A percentile compares a stretch with the other conserved stretches of the same genome.
Conservation (phyloP, 2,329 filamentous ascomycete genomes). For the Talaromyces piceae region DNA sequence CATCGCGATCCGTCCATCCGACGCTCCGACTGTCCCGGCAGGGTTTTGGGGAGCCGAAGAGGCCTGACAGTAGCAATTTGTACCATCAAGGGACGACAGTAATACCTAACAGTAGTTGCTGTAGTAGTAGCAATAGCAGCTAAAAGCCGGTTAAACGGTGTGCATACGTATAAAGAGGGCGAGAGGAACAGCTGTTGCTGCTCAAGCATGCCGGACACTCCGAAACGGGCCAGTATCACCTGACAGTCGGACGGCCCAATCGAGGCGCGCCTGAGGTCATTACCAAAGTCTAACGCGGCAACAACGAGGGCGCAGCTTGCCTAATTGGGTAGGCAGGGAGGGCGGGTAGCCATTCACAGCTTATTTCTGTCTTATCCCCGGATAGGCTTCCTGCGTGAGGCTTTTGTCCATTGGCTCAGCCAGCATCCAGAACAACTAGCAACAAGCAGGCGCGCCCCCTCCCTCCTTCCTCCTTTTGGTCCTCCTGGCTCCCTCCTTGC, state of each 20-base stretch:
- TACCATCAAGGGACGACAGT: no score
- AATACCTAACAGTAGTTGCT: no score
- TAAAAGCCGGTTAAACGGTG: background rate
- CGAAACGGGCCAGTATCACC: background rate
- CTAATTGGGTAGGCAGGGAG: background rate
- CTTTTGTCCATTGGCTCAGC: background rate
- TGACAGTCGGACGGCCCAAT: background rate
- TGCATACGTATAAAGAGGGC: background rate
- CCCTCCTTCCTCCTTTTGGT: background rate
- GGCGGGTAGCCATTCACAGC: slow-evolving; percentile 2
- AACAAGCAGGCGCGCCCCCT: background rate
- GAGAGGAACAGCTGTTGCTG: no score
- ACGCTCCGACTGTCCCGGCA: background rate
- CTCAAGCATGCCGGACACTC: background rate
- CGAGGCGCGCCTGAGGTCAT: slow-evolving; percentile 8
- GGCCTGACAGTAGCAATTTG: background rate
- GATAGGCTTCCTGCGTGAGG: background rate
- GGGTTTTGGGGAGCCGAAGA: background rate
- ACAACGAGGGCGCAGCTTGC: background rate
- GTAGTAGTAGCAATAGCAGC: no score
- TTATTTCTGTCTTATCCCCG: background rate
- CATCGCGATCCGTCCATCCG: no score
- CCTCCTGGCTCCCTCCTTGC: no score
- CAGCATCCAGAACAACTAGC: background rate
- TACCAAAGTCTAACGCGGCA: background rate